phyloP scores from a whole-genome alignment of 768 basidiomycete genomes.

The Epithele typhae region DNA sequence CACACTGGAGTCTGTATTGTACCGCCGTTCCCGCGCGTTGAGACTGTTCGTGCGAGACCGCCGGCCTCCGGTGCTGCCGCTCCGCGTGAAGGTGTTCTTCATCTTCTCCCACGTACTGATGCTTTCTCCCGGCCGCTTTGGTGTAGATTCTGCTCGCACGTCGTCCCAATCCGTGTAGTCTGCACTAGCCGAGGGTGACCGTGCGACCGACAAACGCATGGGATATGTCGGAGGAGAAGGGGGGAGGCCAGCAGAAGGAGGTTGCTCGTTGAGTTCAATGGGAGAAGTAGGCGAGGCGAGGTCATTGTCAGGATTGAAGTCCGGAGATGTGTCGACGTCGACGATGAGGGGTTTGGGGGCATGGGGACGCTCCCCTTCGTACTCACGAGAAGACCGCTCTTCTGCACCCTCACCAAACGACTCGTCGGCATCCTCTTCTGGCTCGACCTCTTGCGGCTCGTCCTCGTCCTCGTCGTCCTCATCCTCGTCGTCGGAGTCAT shows the following conservation, averaged over 20 bases:
- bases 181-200: constrained; percentile 42
- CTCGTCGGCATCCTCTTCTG: constrained; percentile 22
- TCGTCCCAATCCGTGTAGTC: constrained; percentile 27
- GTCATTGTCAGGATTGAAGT: constrained; percentile 38
- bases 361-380: constrained; percentile 35
- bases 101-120: constrained; percentile 71
- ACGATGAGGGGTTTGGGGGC: constrained; percentile 59
- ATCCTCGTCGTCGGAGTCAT: constrained; percentile 54
- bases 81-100: constrained; percentile 61
- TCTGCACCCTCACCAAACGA: constrained; percentile 25
- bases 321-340: constrained; percentile 59
- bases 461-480: constrained; percentile 44
- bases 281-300: constrained; percentile 49
- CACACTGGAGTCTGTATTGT: constrained; percentile 67
- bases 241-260: constrained; percentile 37
- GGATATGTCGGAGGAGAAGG: constrained; percentile 54
- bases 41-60: constrained; percentile 80
- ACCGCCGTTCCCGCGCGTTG: constrained; percentile 58
- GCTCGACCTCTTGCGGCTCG: constrained; percentile 33
- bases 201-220: constrained; percentile 55
- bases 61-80: constrained; percentile 62
- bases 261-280: constrained; percentile 34
- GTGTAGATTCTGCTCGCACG: constrained; percentile 28
- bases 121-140: constrained; percentile 54
- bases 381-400: constrained; percentile 42